Conservation (phyloP, 129 eudicot genomes). For the Saussurea involucrata region DNA sequence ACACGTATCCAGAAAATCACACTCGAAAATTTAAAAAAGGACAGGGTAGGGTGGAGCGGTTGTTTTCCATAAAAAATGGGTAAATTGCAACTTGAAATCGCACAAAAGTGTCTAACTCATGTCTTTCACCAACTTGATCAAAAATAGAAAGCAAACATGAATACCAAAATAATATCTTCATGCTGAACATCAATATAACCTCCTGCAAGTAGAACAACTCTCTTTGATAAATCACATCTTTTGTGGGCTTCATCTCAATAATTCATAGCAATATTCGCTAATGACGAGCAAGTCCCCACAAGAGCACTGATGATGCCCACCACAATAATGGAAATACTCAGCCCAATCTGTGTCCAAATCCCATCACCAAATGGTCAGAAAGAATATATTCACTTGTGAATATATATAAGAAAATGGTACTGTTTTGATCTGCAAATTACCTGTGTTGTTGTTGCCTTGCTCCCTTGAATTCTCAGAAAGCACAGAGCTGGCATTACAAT, state of each 20-base stretch:
- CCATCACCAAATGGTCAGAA: background rate
- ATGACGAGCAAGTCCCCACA: slow-evolving; percentile 65
- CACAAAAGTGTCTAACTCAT: no score
- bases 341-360: slow-evolving; percentile 32
- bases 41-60: no score
- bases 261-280: slow-evolving; percentile 33
- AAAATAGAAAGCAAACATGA: background rate
- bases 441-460: slow-evolving; percentile 68
- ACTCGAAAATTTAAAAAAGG: no score
- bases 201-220: background rate
- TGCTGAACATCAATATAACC: background rate
- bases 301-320: slow-evolving; percentile 55
- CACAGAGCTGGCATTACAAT: slow-evolving; percentile 75
- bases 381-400: background rate
- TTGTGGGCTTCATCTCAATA: slow-evolving; percentile 27
- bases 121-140: no score
- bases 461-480: slow-evolving; percentile 58
- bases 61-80: no score
- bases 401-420: background rate
- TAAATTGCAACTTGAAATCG: no score
- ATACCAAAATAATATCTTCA: background rate
- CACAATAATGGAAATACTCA: slow-evolving; percentile 48
- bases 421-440: slow-evolving; percentile 25
- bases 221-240: slow-evolving; percentile 7
- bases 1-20: no score